Evolutionary conservation across 2,329 filamentous ascomycete genomes (phyloP), one percentile per base, ranked within the genome.

Genomic region (Xylariaceae sp.): DNA sequence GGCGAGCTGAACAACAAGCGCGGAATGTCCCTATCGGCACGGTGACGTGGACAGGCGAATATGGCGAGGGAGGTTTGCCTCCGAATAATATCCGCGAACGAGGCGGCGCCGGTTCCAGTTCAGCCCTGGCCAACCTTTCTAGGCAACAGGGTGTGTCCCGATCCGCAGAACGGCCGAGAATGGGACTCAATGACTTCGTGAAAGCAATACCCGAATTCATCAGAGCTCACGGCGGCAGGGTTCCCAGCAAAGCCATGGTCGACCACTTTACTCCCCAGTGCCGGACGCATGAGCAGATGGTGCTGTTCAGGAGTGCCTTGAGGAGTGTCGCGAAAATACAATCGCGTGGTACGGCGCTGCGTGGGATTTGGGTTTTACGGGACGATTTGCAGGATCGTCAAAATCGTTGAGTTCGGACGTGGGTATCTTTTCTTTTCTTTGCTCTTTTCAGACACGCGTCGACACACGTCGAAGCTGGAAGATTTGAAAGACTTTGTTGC

Each of bases 21-120:
- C 82, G 85, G 9, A 81, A 79, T 7, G 79, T 93, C 1, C 90
- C 90, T 0, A 87, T 91, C 37, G 93, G 93, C 6, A 91, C 89
- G 0, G 90, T 94, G 7, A 97, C 93, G 0, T 97, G 93, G 93
- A 97, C 93, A 0, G 93, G 94, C 1, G 85, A 89, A 66, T 85
- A 89, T 51, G 93, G 93, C 8, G 82, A 88, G 53, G 86, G 86
- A 3, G 93, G 92, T 1, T 81, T 89, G 42, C 88, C 89, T 1
- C 82, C 84, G 30, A 79, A 77, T 42, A 76, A 73, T 58, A 80
- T 77, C 17, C 79, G 80, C 0, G 75, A 69, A 37, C 74, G 73
- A 9, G 80, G 74, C 39, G 82, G 80, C 3, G 81, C 82, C 3
- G 77, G 79, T 64, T 84, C 83, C 1, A 75, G 80, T 1, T 75